Evolutionary conservation across 768 basidiomycete species (phyloP), one percentile per base, ranked within the genome.

Genomic region (Boletellus ananas): DNA sequence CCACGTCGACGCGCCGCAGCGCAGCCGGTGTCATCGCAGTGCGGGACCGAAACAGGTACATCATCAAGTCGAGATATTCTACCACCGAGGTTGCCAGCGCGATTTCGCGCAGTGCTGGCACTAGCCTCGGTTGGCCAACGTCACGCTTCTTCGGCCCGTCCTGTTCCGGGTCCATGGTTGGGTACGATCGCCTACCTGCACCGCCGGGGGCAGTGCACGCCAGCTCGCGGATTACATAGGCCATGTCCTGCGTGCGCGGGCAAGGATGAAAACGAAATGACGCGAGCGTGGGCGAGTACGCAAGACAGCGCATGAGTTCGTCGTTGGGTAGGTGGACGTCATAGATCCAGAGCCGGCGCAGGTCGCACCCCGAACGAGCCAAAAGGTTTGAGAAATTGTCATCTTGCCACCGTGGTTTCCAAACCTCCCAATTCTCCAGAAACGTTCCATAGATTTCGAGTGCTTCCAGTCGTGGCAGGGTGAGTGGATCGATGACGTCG

Each of bases 271-370:
- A 56, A 35, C 38, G 33, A 21, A 58, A 36, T 25, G 51, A 50
- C 9, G 18, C 34, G 41, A 60, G 56, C 16, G 37, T 33, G 35
- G 14, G 52, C 23, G 60, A 43, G 27, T 40, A 40, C 16, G 40
- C 39, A 17, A 64, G 58, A 40, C 62, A 58, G 7, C 51, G 58
- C 33, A 63, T 5, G 10, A 65, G 33, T 17, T 56, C 61, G 11
- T 58, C 42, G 29, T 54, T 52, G 9, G 58, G 46, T 42, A 63
- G 54, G 18, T 51, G 16, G 14, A 60, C 42, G 8, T 55, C 51
- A 17, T 40, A 37, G 31, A 62, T 59, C 17, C 49, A 54, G 11
- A 57, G 53, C 3, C n/a, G 47, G 36, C 39, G 51, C 17, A 63
- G 59, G 3, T n/a, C 6, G 23, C 59, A 57, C 21, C 11, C 16